These are phyloP conservation scores for Metschnikowia arizonensis DNA, from an alignment of 805 yeast genomes.

Conservation along the genomic window DNA sequence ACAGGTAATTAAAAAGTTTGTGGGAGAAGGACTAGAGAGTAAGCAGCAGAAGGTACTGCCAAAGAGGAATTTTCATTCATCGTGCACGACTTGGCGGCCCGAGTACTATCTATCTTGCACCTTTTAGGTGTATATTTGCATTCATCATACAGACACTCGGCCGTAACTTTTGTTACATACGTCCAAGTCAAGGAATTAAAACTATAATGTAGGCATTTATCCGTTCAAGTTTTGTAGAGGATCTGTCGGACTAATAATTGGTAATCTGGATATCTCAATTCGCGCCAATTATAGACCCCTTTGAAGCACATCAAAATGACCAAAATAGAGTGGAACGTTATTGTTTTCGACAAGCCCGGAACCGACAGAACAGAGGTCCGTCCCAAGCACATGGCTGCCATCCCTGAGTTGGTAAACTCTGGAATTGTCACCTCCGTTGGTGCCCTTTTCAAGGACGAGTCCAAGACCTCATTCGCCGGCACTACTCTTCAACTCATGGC, in stretches of 20 bases:
- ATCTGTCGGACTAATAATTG: not conserved
- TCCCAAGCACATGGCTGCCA: slow-evolving; percentile 48
- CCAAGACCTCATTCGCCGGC: slow-evolving; percentile 58
- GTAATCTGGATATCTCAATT: no score
- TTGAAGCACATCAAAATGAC: slow-evolving; percentile 8
- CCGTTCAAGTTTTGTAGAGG: not conserved
- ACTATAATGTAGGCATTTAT: not conserved
- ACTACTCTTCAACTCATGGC: slow-evolving; percentile 62
- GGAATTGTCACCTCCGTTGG: slow-evolving; percentile 45
- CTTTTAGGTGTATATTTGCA: slow-evolving; percentile 13
- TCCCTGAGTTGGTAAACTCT: slow-evolving; percentile 39
- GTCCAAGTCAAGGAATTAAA: not conserved
- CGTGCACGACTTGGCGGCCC: not conserved
- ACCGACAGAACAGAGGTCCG: slow-evolving; percentile 52
- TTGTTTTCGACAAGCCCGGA: slow-evolving; percentile 66
- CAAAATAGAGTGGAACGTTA: slow-evolving; percentile 43
- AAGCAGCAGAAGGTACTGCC: not conserved
- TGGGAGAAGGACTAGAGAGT: not conserved
- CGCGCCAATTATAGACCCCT: not conserved
- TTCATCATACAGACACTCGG: slow-evolving; percentile 15
- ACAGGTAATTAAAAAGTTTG: not conserved
- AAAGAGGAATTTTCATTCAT: slow-evolving; percentile 1
- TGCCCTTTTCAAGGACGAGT: slow-evolving; percentile 47
- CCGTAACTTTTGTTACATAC: not conserved
- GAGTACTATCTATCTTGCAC: slow-evolving; percentile 1